Base-by-base conservation (phyloP, 441 rosid species). In the Gossypium aridum region DNA sequence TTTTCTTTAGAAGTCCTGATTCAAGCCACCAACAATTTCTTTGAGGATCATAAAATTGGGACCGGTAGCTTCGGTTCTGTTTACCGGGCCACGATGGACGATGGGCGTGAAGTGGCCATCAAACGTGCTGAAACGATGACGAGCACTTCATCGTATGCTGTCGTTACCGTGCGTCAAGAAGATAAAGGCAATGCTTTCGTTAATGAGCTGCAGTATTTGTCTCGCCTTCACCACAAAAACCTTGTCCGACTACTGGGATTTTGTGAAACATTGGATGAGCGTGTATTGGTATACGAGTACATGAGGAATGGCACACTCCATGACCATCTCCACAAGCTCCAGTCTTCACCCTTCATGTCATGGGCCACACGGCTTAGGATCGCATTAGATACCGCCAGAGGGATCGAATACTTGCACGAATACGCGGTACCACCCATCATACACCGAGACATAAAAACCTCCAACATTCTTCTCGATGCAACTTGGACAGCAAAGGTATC, bases 391-490 rank as follows among this genome's bases (percentile, higher is more conserved):
- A 96, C 96, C 0, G 96, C 98, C 0, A 79, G 90, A 31, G 98
- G 94, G 54, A 81, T 91, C 0, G 89, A 89, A 77, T 93, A 93
- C 84, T 87, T 93, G n/a, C 98, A 90, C 51, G 81, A 79, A 63
- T 91, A 85, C 7, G 91, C 86, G 0, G 84, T 82, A 3, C 97
- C 98, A 17, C 79, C 84, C 0, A 74, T 93, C 77, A 93, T 93
- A 37, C 98, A 93, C 81, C 92, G 98, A 0, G 98, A 93, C 72
- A 89, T 93, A 54, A 93, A 93, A 80, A 84, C 96, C 3, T 87
- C 97, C 0, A 93, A 93, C 83, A 90, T 93, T 13, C 72, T 93
- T 7, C 85, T 93, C 0, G 88, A 90, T 69, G 61, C 74, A 54
- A 68, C 16, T 2, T 88, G 97, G 92, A 82, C 77, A 0, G 93